Conservation (phyloP, 805 yeast genomes). For the Candida nitratophila region DNA sequence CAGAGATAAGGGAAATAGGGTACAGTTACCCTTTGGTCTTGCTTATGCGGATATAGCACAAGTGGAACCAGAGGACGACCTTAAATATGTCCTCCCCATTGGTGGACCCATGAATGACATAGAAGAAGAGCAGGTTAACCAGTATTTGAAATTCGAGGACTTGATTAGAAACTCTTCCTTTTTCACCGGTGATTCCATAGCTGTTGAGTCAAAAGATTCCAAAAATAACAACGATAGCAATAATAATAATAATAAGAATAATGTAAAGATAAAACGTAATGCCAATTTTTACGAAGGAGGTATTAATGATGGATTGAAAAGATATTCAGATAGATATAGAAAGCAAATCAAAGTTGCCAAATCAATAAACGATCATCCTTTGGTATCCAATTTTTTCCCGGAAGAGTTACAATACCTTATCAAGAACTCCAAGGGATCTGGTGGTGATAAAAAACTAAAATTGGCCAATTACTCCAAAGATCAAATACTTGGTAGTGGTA, state of each 20-base stretch:
- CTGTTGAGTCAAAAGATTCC: constrained; percentile 7
- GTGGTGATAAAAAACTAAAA: constrained; percentile 44
- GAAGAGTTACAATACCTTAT: constrained; percentile 66
- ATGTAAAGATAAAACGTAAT: constrained; percentile 13
- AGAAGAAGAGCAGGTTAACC: constrained; percentile 49
- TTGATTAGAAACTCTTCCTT: constrained; percentile 61
- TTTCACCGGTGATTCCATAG: constrained; percentile 45
- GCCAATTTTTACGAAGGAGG: constrained; percentile 31
- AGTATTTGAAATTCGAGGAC: constrained; percentile 45
- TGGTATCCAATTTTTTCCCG: constrained; percentile 62
- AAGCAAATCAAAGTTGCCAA: constrained; percentile 64
- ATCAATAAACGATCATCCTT: constrained; percentile 75
- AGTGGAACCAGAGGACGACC: constrained; percentile 26
- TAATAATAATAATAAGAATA: constrained; percentile 7
- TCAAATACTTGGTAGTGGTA: constrained; percentile 24
- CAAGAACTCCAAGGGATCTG: constrained; percentile 37
- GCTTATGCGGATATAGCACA: constrained; percentile 38
- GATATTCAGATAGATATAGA: constrained; percentile 77
- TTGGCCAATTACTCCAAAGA: constrained; percentile 30
- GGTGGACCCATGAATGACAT: constrained; percentile 46
- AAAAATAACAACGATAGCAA: constrained; percentile 13
- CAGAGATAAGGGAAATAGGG: constrained; percentile 39
- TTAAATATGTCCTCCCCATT: constrained; percentile 50
- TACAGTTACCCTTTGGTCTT: constrained; percentile 61
- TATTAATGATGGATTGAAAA: constrained; percentile 61